A percentile compares a stretch with the other conserved stretches of the same genome.
These are phyloP conservation scores for Albizia julibrissin DNA, from an alignment of 306 rosid genomes.

Conservation along the genomic window DNA sequence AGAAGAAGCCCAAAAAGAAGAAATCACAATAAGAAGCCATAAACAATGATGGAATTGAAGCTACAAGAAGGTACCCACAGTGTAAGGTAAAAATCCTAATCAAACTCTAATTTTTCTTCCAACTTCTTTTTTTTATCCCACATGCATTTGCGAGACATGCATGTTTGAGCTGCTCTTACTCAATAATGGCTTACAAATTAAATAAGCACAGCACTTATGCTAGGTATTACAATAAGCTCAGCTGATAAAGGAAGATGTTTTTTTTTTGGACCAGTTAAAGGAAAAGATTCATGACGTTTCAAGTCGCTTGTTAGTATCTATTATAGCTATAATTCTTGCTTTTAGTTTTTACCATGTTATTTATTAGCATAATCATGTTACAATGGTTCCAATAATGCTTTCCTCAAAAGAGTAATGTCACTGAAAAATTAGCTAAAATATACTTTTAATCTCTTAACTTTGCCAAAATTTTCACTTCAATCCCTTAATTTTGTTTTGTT, in stretches of 20 bases:
- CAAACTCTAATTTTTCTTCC: neutral
- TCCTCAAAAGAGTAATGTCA: neutral
- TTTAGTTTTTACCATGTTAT: neutral
- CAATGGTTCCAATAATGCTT: neutral
- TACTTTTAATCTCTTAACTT: neutral
- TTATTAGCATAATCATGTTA: neutral
- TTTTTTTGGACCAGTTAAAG: neutral
- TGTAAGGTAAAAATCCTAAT: neutral
- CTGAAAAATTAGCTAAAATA: neutral
- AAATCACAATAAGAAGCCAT: neutral
- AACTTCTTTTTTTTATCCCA: neutral
- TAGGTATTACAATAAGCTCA: neutral
- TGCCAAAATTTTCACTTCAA: neutral
- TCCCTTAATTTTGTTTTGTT: neutral
- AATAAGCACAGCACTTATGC: neutral
- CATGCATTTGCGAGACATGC: neutral
- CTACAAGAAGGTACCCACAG: neutral
- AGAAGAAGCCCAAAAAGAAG: neutral
- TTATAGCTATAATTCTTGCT: neutral
- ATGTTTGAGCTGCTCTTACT: neutral
- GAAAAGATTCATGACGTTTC: neutral
- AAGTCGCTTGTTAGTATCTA: neutral
- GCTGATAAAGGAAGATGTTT: neutral
- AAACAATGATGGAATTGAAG: neutral
- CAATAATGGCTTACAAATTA: neutral